Conservation (phyloP, 1,284 basidiomycete species). For the Leccinum brunneo-olivaceum region DNA sequence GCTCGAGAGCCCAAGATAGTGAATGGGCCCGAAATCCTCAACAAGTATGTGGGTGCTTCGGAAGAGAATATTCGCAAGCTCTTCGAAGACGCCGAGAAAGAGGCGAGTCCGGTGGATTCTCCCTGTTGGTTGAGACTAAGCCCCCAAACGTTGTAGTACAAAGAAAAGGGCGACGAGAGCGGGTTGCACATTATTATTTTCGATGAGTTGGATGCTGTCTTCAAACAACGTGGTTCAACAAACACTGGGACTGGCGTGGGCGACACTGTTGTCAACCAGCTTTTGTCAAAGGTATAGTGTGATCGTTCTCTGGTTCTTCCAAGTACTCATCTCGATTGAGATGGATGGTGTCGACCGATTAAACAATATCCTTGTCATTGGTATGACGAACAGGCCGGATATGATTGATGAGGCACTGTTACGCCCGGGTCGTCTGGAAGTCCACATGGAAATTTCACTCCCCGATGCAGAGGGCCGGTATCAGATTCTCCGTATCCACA, state of each 20-base stretch:
- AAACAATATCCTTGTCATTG: slow-evolving; percentile 99
- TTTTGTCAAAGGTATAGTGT: slow-evolving; percentile 79
- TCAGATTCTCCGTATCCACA: slow-evolving; percentile 96
- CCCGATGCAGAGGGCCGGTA: slow-evolving; percentile 91
- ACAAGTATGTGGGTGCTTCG: slow-evolving; percentile 96
- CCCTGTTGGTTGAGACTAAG: neutral
- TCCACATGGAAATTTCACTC: slow-evolving; percentile 99
- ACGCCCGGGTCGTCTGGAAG: slow-evolving; percentile 96
- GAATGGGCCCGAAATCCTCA: slow-evolving; percentile 96
- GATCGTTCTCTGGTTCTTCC: neutral
- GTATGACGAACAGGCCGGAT: slow-evolving; percentile 98
- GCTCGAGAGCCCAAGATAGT: slow-evolving; percentile 98
- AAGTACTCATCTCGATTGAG: slow-evolving; percentile 34
- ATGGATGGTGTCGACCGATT: slow-evolving; percentile 99
- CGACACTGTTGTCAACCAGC: slow-evolving; percentile 97
- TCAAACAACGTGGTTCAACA: slow-evolving; percentile 94
- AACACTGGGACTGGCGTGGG: slow-evolving; percentile 94
- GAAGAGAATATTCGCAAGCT: slow-evolving; percentile 99
- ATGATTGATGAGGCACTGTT: slow-evolving; percentile 99
- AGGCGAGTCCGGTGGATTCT: slow-evolving; percentile 43
- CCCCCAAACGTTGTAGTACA: slow-evolving; percentile 55
- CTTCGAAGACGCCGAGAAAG: slow-evolving; percentile 96
- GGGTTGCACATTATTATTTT: slow-evolving; percentile 99
- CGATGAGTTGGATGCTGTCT: slow-evolving; percentile 98
- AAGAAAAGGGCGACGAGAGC: slow-evolving; percentile 97